Evolutionary conservation across 352 stramenopile genomes (phyloP), one percentile per base, ranked within the genome.

Genomic region (Discostella stelligera): DNA sequence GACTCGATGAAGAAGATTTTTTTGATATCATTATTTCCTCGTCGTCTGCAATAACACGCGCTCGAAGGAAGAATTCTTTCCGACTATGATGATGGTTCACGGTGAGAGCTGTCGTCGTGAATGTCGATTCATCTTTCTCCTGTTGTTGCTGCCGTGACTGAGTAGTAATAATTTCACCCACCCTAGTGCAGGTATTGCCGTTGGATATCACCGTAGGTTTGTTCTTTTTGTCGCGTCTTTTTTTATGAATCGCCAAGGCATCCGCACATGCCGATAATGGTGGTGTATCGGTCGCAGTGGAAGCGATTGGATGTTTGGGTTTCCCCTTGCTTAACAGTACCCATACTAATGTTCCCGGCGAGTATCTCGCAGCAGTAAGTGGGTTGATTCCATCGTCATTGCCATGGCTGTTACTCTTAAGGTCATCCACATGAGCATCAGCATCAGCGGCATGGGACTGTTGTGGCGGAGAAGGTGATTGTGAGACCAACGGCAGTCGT

Each of bases 61-160:
- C 75, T 27, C 75, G 68, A n/a, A 78, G 55, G 59, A 82, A 82
- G 44, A 78, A 66, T 68, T 82, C 74, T 30, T 56, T 64, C 56
- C 52, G 54, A 50, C 54, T 66, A 37, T 61, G 32, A 37, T 61
- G 32, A 63, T 73, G 14, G 11, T 20, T 39, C 27, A 27, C 41
- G 0, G 23, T 58, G 23, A 37, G 21, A n/a, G 21, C 23, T n/a
- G 39, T 54, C 23, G 3, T 18, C 30, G 2, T 20, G 27, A 5
- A 32, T 32, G 5, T 32, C 27, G 5, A 32, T 32, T 32, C 27
- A 32, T 32, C 27, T 32, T 32, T 5, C 27, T 32, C 27, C 2
- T 32, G 27, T 32, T 32, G 27, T 5, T 32, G 27, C 27, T 32
- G 27, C 27, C 5, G 27, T 32, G 27, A 32, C 27, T 5, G 27